A percentile compares a stretch with the other conserved stretches of the same genome.
Evolutionary conservation across 495 filamentous ascomycete species (phyloP).

Genomic region (Podospora pseudoanserina): DNA sequence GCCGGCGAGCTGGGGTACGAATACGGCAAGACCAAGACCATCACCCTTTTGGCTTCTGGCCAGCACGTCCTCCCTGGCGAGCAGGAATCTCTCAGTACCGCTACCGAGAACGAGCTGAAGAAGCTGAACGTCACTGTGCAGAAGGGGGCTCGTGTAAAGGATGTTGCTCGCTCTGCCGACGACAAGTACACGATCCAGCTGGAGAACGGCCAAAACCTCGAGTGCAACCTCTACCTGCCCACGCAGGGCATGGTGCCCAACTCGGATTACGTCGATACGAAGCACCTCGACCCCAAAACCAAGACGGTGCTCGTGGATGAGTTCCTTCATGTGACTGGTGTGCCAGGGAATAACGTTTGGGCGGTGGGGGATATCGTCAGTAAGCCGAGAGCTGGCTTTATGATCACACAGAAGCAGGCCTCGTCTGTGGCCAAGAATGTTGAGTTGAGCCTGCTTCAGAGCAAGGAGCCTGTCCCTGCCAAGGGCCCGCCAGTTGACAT

Average conservation of each 20-base stretch:
- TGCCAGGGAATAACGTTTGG: conserved; percentile 43
- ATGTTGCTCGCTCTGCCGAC: conserved; percentile 19
- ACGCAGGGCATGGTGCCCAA: conserved; percentile 60
- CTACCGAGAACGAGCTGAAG: conserved; percentile 42
- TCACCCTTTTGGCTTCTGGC: conserved; percentile 46
- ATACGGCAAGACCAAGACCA: conserved; percentile 46
- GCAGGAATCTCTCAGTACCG: conserved; percentile 31
- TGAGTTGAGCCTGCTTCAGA: conserved; percentile 32
- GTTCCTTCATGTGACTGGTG: conserved; percentile 47
- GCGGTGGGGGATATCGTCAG: conserved; percentile 51
- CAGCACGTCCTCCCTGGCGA: conserved; percentile 36
- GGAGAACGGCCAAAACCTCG: conserved; percentile 37
- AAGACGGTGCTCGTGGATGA: conserved; percentile 57
- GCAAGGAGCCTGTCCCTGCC: conserved; percentile 30
- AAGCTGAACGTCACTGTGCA: conserved; percentile 50
- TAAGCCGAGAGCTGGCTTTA: conserved; percentile 44
- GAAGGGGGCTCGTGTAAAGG: conserved; percentile 36
- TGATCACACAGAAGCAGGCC: conserved; percentile 48
- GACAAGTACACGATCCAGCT: conserved; percentile 34
- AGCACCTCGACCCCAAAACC: conserved; percentile 42
- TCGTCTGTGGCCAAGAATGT: conserved; percentile 46
- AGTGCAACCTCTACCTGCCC: conserved; percentile 60
- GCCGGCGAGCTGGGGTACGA: conserved; percentile 44
- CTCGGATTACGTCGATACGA: conserved; percentile 52
- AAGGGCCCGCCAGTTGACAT: conserved; percentile 45